These are phyloP conservation scores for Daldinia childiae DNA, from an alignment of 495 filamentous ascomycete genomes.

Conservation along the genomic window DNA sequence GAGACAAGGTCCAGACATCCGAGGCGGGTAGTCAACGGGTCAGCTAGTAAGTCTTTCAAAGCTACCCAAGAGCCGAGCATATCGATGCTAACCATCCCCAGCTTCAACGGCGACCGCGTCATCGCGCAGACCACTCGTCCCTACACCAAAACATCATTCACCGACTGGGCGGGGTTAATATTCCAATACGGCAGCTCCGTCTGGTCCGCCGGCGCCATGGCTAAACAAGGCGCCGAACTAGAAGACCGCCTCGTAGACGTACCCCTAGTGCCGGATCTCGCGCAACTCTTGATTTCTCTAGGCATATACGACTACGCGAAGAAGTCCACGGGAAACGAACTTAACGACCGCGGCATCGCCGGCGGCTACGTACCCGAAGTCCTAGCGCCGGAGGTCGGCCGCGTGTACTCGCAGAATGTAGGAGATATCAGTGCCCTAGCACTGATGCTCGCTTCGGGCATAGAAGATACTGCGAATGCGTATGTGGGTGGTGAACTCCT, in stretches of 20 bases:
- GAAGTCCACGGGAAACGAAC: conserved; percentile 10
- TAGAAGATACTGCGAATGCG: conserved; percentile 37
- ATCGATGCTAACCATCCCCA: conserved; percentile 9
- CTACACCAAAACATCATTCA: conserved; percentile 26
- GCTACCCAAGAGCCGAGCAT: neutral
- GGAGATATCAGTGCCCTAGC: conserved; percentile 25
- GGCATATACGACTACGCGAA: conserved; percentile 22
- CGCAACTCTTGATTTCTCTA: conserved; percentile 31
- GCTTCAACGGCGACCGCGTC: conserved; percentile 18
- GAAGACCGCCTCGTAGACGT: conserved; percentile 17
- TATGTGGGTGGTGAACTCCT: conserved; percentile 39
- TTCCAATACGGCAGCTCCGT: conserved; percentile 37
- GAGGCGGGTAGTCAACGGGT: conserved; percentile 35
- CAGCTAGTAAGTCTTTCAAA: conserved; percentile 37
- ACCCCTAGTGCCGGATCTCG: conserved; percentile 22
- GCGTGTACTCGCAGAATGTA: conserved; percentile 50
- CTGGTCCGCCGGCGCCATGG: conserved; percentile 26
- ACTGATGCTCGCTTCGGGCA: conserved; percentile 30
- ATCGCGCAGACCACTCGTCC: conserved; percentile 29
- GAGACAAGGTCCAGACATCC: conserved; percentile 35
- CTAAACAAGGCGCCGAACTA: conserved; percentile 24
- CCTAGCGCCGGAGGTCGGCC: conserved; percentile 62
- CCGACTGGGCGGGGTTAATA: conserved; percentile 25
- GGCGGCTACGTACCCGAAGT: conserved; percentile 35
- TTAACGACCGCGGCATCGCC: conserved; percentile 32